Conservation (phyloP, 495 filamentous ascomycete genomes). For the Xylaria intraflava region DNA sequence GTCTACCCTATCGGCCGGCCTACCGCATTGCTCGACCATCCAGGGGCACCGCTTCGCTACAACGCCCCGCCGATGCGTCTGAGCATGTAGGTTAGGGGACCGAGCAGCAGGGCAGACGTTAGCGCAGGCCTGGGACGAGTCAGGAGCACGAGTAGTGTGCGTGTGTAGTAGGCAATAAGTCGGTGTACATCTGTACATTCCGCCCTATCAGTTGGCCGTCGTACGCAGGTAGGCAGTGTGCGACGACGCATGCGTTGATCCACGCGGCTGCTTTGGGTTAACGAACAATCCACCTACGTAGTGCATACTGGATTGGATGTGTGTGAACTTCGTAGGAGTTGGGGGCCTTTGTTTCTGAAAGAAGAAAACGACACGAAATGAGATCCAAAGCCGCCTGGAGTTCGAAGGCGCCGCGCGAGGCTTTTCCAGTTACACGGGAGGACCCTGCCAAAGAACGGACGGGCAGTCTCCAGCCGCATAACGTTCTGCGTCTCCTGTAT, state of each 20-base stretch:
- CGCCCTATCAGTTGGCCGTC: not conserved
- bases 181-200: too few species aligned
- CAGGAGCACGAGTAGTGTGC: not conserved
- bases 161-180: too few species aligned
- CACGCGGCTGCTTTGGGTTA: not conserved
- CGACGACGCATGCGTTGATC: not conserved
- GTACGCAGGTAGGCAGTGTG: not conserved
- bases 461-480: not conserved
- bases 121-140: not conserved
- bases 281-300: not conserved
- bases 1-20: too few species aligned
- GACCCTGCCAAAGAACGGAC: not conserved
- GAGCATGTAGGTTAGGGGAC: not conserved
- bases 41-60: too few species aligned
- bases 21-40: too few species aligned
- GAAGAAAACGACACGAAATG: not conserved
- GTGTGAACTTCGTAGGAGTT: too few species aligned
- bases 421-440: slow-evolving; percentile 5
- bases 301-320: too few species aligned
- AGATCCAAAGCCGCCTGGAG: not conserved
- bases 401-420: slow-evolving; percentile 9
- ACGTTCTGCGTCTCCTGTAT: not conserved
- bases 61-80: too few species aligned
- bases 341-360: not conserved
- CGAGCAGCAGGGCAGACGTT: not conserved